Percentiles rank a stretch among this genome's conserved stretches.
These are phyloP conservation scores for Rhynchospora pubera DNA, from an alignment of 176 grass and related monocot genomes.

Conservation along the genomic window DNA sequence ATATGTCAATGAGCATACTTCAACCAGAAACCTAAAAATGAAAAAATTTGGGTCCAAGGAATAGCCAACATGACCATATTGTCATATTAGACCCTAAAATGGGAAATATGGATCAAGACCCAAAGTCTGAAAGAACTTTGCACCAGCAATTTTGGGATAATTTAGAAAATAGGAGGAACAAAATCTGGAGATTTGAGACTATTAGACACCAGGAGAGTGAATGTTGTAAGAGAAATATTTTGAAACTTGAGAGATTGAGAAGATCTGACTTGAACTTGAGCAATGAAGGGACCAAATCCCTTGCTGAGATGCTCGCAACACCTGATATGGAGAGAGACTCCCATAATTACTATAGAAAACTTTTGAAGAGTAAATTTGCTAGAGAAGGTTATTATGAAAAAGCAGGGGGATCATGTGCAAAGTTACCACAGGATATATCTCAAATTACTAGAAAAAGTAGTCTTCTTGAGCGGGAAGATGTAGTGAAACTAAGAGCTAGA, in stretches of 20 bases:
- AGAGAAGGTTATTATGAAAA: constrained; percentile 20
- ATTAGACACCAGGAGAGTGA: background rate
- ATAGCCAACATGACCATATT: constrained; percentile 5
- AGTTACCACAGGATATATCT: constrained; percentile 12
- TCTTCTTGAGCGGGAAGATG: constrained; percentile 7
- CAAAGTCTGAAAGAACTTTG: background rate
- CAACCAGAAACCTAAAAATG: background rate
- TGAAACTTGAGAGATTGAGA: constrained; percentile 11
- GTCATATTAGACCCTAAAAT: constrained; percentile 16
- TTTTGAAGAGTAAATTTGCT: constrained; percentile 1
- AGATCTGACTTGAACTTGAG: background rate
- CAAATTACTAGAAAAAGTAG: background rate
- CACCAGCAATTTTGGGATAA: background rate
- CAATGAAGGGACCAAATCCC: constrained; percentile 8
- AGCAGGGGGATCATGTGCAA: background rate
- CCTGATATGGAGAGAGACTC: constrained; percentile 9
- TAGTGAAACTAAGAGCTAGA: constrained; percentile 12
- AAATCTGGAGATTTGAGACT: background rate
- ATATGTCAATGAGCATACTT: background rate
- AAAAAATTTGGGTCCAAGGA: background rate
- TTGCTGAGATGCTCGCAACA: background rate
- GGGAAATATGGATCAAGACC: background rate
- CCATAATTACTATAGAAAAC: background rate
- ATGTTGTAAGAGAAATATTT: constrained; percentile 7
- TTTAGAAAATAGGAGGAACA: constrained; percentile 5